Evolutionary conservation across 2,329 filamentous ascomycete species (phyloP).

Genomic region (Aspergillus sp.): DNA sequence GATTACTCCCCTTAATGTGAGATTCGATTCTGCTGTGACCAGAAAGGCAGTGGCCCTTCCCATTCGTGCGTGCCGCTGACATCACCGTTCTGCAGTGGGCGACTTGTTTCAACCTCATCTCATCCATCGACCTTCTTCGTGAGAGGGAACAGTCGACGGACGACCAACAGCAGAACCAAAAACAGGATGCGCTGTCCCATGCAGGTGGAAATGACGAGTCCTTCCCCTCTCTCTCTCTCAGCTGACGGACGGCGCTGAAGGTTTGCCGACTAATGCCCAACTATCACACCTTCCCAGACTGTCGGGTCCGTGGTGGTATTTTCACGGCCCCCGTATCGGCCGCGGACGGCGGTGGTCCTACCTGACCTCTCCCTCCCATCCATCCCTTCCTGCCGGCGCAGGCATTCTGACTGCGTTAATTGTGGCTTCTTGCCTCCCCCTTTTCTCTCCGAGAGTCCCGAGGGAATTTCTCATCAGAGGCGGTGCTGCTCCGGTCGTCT

Average conservation of each 20-base stretch:
- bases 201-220: neutral
- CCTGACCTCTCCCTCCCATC: neutral
- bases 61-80: neutral
- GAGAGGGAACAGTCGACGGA: neutral
- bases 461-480: neutral
- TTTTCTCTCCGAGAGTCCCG: neutral
- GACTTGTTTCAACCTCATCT: no score
- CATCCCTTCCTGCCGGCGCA: neutral
- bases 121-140: no score
- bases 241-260: slow-evolving; percentile 13
- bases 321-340: slow-evolving; percentile 11
- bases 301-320: slow-evolving; percentile 24
- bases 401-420: no score
- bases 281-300: slow-evolving; percentile 27
- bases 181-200: neutral
- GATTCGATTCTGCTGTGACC: slow-evolving; percentile 12
- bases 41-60: neutral
- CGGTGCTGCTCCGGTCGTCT: no score
- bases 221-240: slow-evolving; percentile 9
- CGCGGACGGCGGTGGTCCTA: neutral
- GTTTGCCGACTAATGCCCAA: slow-evolving; percentile 23
- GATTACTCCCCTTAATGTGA: slow-evolving; percentile 6
- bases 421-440: neutral
- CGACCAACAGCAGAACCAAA: neutral
- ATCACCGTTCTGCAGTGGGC: neutral